phyloP scores from a whole-genome alignment of 306 rosid genomes.

The Bauhinia variegata region DNA sequence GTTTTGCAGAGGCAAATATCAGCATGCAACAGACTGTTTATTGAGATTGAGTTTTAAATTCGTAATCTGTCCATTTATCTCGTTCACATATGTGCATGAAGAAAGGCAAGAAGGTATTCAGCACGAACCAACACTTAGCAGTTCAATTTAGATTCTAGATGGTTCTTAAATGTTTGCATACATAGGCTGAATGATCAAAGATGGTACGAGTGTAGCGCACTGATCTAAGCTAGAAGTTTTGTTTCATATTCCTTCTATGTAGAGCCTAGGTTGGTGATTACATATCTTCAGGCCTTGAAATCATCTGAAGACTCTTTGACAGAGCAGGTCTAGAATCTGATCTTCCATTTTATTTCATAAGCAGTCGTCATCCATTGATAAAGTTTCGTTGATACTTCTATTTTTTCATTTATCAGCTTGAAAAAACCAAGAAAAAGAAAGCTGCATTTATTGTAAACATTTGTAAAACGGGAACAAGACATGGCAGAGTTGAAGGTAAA shows the following conservation, averaged over 20 bases:
- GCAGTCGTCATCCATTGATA: slow-evolving; percentile 12
- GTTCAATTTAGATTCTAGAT: background rate
- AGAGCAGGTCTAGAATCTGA: slow-evolving; percentile 70
- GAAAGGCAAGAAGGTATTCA: background rate
- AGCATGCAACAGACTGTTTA: background rate
- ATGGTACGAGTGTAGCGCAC: background rate
- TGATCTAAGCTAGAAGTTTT: slow-evolving; percentile 1
- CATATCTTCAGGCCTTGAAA: slow-evolving; percentile 78
- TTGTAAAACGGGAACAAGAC: slow-evolving; percentile 93
- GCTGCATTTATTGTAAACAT: slow-evolving; percentile 92
- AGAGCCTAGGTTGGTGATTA: slow-evolving; percentile 77
- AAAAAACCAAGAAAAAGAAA: slow-evolving; percentile 95
- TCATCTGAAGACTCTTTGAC: slow-evolving; percentile 87
- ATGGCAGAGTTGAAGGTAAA: slow-evolving; percentile 89
- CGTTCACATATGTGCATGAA: too few species aligned
- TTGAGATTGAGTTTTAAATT: slow-evolving; percentile 5
- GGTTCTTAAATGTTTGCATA: slow-evolving; percentile 10
- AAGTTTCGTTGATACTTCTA: slow-evolving; percentile 28
- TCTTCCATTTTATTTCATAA: slow-evolving; percentile 21
- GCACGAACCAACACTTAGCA: background rate
- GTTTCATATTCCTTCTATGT: slow-evolving; percentile 29
- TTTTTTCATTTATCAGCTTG: slow-evolving; percentile 62
- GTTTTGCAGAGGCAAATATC: background rate
- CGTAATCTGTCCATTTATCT: background rate
- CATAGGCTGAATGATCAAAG: slow-evolving; percentile 8